Base-by-base conservation (phyloP, 2,329 filamentous ascomycete genomes). In the Pseudocercospora eumusae region DNA sequence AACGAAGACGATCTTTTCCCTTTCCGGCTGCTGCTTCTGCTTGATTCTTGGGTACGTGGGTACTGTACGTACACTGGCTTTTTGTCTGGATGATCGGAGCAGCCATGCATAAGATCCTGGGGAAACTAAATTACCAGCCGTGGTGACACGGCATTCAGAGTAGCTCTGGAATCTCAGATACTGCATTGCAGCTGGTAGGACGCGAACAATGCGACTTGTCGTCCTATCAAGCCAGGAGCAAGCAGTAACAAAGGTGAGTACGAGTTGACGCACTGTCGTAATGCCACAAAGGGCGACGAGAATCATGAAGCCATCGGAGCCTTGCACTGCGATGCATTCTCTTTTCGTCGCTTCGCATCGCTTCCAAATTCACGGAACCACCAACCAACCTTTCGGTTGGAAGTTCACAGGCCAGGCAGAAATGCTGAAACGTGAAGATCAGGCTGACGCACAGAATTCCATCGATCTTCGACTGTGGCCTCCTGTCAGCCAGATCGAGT, bases 331-430 rank as follows among this genome's bases (percentile, higher is more conserved):
- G 52, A 54, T 49, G 60, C 55, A 62, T 21, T 36, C 55, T 45
- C 45, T 57, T 61, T 54, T 61, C 45, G 59, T 61, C 55, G 59
- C 45, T 61, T 54, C 56, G 52, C 55, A 56, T 61, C 55, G 59
- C 33, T 61, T 57, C 59, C 44, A 49, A 28, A 20, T 40, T 31
- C 23, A 21, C 47, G 59, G 53, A 50, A 23, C 8, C 23, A 28
- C 47, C 27, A 53, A 10, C 18, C 23, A 53, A 10, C 18, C 23
- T 40, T 42, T 52, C 44, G 44, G 44, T 23, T 25, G 20, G 4
- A 13, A 47, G 18, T 20, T 25, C 18, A 25, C 18, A 11, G 15
- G 44, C n/a, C 18, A 47, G 44, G 44, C 21, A 47, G 44, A 7
- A 25, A 47, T 21, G 21, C 44, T 25, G 21, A 21, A 25, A 25